Evolutionary conservation across 306 rosid genomes (phyloP).

Genomic region (Biancaea sappan): DNA sequence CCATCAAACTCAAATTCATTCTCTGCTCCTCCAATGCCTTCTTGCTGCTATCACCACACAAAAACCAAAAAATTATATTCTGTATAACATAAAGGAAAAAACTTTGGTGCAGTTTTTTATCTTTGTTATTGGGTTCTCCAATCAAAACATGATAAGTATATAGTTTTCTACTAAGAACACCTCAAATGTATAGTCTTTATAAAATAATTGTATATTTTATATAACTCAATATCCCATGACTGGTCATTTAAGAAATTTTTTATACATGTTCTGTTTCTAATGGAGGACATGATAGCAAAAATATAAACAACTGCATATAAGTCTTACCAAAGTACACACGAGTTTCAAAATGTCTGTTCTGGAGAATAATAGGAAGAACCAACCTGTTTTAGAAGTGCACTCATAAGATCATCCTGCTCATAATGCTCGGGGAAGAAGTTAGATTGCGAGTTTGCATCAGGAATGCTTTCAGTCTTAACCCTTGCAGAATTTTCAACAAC

Average conservation of each 20-base stretch:
- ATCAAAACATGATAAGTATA: no score
- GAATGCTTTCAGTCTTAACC: constrained; percentile 62
- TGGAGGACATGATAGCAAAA: no score
- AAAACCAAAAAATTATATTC: background rate
- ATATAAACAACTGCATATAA: no score
- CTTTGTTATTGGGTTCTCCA: no score
- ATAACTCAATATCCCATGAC: no score
- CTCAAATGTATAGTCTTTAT: background rate
- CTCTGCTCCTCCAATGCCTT: constrained; percentile 59
- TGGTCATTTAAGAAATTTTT: no score
- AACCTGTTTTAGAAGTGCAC: constrained; percentile 93
- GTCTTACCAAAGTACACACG: no score
- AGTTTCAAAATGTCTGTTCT: no score
- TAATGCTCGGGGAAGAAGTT: constrained; percentile 60
- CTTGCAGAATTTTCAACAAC: constrained; percentile 52
- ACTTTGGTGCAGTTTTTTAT: no score
- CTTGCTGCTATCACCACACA: constrained; percentile 59
- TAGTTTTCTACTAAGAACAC: no score
- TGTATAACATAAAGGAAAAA: constrained; percentile 1
- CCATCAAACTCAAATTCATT: constrained; percentile 86
- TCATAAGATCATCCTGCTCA: constrained; percentile 93
- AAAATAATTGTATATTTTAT: no score
- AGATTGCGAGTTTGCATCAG: constrained; percentile 42
- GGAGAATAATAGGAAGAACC: constrained; percentile 27
- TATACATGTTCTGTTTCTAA: no score